Evolutionary conservation across 2,329 filamentous ascomycete species (phyloP), one percentile per base, ranked within the genome.

Genomic region (Scedosporium apiospermum): DNA sequence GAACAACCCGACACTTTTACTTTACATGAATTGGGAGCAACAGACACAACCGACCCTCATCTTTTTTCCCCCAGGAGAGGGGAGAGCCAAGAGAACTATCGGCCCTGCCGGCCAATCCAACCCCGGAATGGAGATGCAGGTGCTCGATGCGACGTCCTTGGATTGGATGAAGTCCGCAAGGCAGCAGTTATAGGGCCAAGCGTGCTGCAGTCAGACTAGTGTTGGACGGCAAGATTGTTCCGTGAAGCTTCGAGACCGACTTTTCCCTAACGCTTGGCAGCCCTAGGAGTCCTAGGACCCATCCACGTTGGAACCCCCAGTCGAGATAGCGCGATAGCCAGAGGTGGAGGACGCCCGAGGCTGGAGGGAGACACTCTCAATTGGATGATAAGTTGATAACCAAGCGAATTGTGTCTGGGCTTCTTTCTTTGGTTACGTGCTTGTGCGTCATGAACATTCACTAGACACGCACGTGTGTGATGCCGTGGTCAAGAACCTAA

Each of bases 181-280:
- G 60, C 60, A 55, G 49, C 46, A 55, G 49, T 16, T 16, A 4
- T 23, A 14, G 41, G 46, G 34, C 46, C 49, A 30, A 41, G 18
- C 18, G 18, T 44, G 3, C 46, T 61, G 60, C 60, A 61, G 60
- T 61, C 60, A 61, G 26, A 23, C 60, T 61, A 49, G 34, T 38
- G 34, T 38, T 38, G 34, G 34, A 38, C 60, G 34, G n/a, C 38
- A 42, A 49, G 30, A 44, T 57, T 44, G 60, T 55, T 57, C 60
- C 49, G 60, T 61, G 21, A 34, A 26, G 21, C 60, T 61, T 61
- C 60, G 26, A 61, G 49, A 57, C 60, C 60, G 49, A 38, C 60
- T 55, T 61, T 57, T 51, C 30, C 59, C 44, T 61, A 16, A 61
- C 30, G 10, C 49, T 34, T 18, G 14, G 38, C n/a, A 60, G 34